Conservation (phyloP, 768 basidiomycete species). For the Amanita molliuscula region DNA sequence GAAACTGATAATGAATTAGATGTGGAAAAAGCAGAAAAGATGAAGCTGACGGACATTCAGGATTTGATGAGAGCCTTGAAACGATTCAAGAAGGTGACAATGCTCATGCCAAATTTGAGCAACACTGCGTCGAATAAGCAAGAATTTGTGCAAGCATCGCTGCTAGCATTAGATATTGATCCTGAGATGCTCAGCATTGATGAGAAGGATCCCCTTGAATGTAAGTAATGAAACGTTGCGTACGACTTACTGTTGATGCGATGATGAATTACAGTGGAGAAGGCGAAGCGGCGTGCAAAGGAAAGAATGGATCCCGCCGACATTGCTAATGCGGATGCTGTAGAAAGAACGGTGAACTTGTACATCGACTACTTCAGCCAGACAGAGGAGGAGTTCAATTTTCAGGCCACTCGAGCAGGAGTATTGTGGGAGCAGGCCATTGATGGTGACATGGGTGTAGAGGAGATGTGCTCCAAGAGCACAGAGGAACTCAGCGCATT, state of each 20-base stretch:
- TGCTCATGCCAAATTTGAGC: neutral
- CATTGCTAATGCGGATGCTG: neutral
- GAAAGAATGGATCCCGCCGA: neutral
- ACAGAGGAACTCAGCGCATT: neutral
- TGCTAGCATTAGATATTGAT: neutral
- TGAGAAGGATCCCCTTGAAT: too few relatives aligned
- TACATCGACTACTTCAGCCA: neutral
- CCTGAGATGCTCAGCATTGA: too few relatives aligned
- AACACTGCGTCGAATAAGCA: neutral
- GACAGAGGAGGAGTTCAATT: neutral
- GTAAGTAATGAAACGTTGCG: too few relatives aligned
- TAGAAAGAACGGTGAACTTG: neutral
- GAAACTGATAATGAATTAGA: too few relatives aligned
- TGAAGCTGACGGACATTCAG: too few relatives aligned
- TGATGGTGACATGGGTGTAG: conserved; percentile 6
- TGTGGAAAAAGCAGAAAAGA: too few relatives aligned
- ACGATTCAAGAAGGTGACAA: neutral
- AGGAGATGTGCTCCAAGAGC: neutral
- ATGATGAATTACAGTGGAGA: too few relatives aligned
- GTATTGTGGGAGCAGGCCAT: neutral
- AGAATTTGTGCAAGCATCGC: neutral
- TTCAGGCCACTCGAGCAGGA: neutral
- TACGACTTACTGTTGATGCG: too few relatives aligned
- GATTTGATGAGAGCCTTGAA: neutral
- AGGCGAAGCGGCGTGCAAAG: neutral